Base-by-base conservation (phyloP, 1,284 basidiomycete species). In the Laetiporus sulphureus region DNA sequence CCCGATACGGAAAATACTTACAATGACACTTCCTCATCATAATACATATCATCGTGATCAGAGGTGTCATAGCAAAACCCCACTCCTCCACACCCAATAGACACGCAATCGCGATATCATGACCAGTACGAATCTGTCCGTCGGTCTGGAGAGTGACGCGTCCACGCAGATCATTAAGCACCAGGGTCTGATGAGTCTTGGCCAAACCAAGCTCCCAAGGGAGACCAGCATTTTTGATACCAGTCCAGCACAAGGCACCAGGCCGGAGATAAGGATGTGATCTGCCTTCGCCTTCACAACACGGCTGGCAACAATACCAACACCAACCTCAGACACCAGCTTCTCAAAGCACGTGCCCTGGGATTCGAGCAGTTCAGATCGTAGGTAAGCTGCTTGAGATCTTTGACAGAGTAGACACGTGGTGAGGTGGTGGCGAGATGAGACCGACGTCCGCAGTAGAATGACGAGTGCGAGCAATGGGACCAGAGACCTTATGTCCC, bases 371-470 rank as follows among this genome's bases (percentile, higher is more conserved):
- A 94, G 65, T 96, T 95, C 47, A 96, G 64, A 58, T 97, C 93
- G 64, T 96, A 96, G 51, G 96, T 96, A 52, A 97, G 82, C 61
- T 96, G 92, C 66, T 96, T 96, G 41, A 97, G 71, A 62, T 97
- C 93, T 64, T 96, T 93, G 57, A 97, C 96, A 31, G 90, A 93
- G 69, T 96, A 97, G 58, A 97, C 96, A 62, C 93, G 68, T 96
- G 93, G 62, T 96, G 93, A 38, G 93, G 93, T 49, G 93, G 93
- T 15, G 93, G 93, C 3, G 92, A 95, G 51, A 97, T 96, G 36
- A 96, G 77, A 39, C 93, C 93, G 51, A 97, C 93, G 48, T 93
- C 93, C 31, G 93, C 84, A 23, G 93, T 96, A 20, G 93, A 96
- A 68, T 96, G 93, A 54, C 93, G 90, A 39, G 93, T 97, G 50